A percentile compares a stretch with the other conserved stretches of the same genome.
phyloP scores from a whole-genome alignment of 768 basidiomycete genomes.

The Boletellus emodensis region DNA sequence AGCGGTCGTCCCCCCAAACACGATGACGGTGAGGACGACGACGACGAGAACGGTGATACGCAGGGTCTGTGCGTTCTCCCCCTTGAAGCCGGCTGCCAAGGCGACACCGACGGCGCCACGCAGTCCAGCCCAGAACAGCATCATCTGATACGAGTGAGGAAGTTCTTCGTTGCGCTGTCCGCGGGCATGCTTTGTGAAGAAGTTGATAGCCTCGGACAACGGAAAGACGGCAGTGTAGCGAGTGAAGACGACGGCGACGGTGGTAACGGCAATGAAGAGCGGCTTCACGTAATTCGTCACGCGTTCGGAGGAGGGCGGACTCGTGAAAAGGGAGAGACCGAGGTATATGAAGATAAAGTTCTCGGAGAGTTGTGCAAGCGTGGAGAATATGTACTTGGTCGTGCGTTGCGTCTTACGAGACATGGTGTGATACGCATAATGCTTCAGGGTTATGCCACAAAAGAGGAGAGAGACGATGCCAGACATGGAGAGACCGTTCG shows the following conservation, averaged over 20 bases:
- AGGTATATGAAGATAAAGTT: slow-evolving; percentile 99
- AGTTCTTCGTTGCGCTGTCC: slow-evolving; percentile 88
- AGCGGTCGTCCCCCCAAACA: slow-evolving; percentile 96
- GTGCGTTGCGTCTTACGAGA: slow-evolving; percentile 89
- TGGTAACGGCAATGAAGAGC: slow-evolving; percentile 88
- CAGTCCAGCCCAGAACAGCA: slow-evolving; percentile 98
- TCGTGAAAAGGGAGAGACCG: slow-evolving; percentile 94
- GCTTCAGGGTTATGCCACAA: slow-evolving; percentile 98
- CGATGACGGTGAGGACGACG: slow-evolving; percentile 88
- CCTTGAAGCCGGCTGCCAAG: slow-evolving; percentile 92
- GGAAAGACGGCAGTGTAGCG: slow-evolving; percentile 97
- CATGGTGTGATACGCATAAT: slow-evolving; percentile 99
- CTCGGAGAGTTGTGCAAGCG: slow-evolving; percentile 91
- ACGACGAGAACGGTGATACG: slow-evolving; percentile 93
- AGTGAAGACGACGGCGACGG: slow-evolving; percentile 89
- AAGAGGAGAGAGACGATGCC: slow-evolving; percentile 97
- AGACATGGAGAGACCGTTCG: slow-evolving; percentile 90
- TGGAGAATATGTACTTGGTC: slow-evolving; percentile 93
- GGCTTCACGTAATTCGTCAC: slow-evolving; percentile 90
- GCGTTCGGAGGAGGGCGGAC: slow-evolving; percentile 68
- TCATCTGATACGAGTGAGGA: slow-evolving; percentile 98
- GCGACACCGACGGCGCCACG: slow-evolving; percentile 98
- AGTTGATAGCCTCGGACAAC: slow-evolving; percentile 90
- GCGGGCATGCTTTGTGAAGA: slow-evolving; percentile 78
- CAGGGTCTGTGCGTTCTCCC: slow-evolving; percentile 87